These are phyloP conservation scores for Ogataea henricii DNA, from an alignment of 805 yeast genomes.

Conservation along the genomic window DNA sequence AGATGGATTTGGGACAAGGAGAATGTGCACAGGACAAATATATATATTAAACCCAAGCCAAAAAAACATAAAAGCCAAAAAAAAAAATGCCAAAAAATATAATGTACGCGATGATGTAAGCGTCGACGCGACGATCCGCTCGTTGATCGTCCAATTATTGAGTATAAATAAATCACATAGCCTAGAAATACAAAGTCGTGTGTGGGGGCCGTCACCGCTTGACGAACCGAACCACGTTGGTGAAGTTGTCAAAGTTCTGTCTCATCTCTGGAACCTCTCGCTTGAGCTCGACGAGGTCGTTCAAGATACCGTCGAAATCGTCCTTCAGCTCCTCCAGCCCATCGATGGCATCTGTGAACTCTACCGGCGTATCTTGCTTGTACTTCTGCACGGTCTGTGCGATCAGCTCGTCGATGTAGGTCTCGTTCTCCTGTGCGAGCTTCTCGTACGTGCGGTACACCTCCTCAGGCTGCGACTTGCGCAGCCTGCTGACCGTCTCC, in stretches of 20 bases:
- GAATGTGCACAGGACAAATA: too few species aligned
- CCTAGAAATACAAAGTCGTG: not conserved
- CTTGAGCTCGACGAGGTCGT: slow-evolving; percentile 38
- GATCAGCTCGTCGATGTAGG: slow-evolving; percentile 14
- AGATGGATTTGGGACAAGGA: not conserved
- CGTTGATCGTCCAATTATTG: not conserved
- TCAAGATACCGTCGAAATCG: slow-evolving; percentile 23
- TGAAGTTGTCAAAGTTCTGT: slow-evolving; percentile 38
- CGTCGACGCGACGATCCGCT: not conserved
- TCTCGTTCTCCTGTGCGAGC: slow-evolving; percentile 24
- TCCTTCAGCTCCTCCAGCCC: slow-evolving; percentile 9
- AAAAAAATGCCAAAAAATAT: too few species aligned
- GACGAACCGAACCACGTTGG: slow-evolving; percentile 24
- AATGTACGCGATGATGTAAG: not conserved
- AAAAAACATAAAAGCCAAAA: too few species aligned
- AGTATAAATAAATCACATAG: not conserved
- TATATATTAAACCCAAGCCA: too few species aligned
- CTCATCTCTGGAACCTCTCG: slow-evolving; percentile 38
- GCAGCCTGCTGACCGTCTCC: slow-evolving; percentile 52
- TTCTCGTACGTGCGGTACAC: slow-evolving; percentile 40
- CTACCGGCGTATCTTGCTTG: slow-evolving; percentile 4
- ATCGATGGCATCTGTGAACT: slow-evolving; percentile 1
- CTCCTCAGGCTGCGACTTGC: slow-evolving; percentile 53
- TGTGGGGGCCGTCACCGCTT: slow-evolving; percentile 1
- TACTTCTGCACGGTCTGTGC: slow-evolving; percentile 23